These are phyloP conservation scores for Rhynchosporium secalis DNA, from an alignment of 2,329 filamentous ascomycete genomes.

Conservation along the genomic window DNA sequence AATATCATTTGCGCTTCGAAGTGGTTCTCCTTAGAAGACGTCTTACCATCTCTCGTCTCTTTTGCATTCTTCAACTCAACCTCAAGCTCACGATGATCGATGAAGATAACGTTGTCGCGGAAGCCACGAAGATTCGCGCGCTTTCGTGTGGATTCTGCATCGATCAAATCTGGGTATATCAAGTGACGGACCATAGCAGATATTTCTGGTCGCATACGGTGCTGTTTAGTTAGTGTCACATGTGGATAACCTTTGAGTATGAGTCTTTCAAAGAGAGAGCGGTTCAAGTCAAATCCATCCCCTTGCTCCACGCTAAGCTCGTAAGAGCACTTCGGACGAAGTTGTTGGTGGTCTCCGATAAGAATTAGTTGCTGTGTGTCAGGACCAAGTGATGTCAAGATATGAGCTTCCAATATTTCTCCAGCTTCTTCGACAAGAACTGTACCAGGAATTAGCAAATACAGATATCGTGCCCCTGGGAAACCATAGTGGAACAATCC, in stretches of 20 bases:
- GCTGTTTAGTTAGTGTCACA: conserved; percentile 58
- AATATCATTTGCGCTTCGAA: conserved; percentile 69
- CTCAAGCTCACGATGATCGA: conserved; percentile 63
- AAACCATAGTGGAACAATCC: neutral
- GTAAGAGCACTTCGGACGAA: conserved; percentile 68
- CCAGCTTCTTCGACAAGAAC: conserved; percentile 69
- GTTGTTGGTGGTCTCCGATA: conserved; percentile 73
- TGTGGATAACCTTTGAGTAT: conserved; percentile 56
- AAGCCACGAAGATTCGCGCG: conserved; percentile 57
- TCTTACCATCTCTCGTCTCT: conserved; percentile 52
- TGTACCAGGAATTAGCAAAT: conserved; percentile 2
- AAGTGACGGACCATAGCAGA: conserved; percentile 56
- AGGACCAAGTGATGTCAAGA: conserved; percentile 58
- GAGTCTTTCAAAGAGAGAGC: conserved; percentile 69
- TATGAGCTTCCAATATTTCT: conserved; percentile 69
- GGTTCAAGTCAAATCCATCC: conserved; percentile 65
- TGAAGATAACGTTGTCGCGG: conserved; percentile 60
- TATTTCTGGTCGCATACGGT: conserved; percentile 69
- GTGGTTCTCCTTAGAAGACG: conserved; percentile 58
- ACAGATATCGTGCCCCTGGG: no score
- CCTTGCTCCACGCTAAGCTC: conserved; percentile 62
- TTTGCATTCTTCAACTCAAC: conserved; percentile 43
- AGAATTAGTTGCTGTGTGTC: conserved; percentile 63
- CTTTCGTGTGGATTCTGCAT: conserved; percentile 51
- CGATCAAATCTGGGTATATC: conserved; percentile 62